A percentile compares a stretch with the other conserved stretches of the same genome.
Conservation (phyloP, 352 stramenopile species). For the Phytopythium vexans region DNA sequence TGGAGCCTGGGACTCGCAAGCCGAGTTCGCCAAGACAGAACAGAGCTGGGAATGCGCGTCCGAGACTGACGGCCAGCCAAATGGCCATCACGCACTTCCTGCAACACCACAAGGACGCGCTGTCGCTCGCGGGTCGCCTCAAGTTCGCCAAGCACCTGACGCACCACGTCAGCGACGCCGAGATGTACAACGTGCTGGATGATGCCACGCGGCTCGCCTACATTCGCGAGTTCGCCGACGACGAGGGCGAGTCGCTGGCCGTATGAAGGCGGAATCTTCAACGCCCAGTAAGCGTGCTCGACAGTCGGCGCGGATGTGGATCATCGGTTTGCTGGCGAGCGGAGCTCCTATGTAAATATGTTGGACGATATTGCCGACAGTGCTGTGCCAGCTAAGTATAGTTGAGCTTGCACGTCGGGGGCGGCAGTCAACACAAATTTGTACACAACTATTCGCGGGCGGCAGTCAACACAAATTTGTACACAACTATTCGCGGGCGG, state of each 20-base stretch:
- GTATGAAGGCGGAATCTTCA: too few species aligned
- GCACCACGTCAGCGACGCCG: slow-evolving; percentile 39
- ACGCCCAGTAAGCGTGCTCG: too few species aligned
- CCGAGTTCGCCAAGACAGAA: neutral
- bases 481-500: too few species aligned
- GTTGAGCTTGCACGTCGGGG: too few species aligned
- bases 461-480: too few species aligned
- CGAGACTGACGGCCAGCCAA: slow-evolving; percentile 29
- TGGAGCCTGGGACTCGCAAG: neutral
- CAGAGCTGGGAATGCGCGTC: neutral
- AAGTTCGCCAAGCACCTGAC: slow-evolving; percentile 42
- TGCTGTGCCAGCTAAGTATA: too few species aligned
- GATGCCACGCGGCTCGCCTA: slow-evolving; percentile 33
- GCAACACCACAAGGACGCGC: slow-evolving; percentile 25
- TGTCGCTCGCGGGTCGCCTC: slow-evolving; percentile 23
- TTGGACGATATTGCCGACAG: too few species aligned
- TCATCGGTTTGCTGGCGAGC: too few species aligned
- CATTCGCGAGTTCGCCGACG: slow-evolving; percentile 32
- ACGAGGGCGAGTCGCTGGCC: neutral
- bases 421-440: too few species aligned
- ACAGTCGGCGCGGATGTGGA: too few species aligned
- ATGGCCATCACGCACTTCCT: slow-evolving; percentile 39
- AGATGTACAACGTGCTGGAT: slow-evolving; percentile 66
- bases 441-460: too few species aligned
- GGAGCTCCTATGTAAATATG: too few species aligned